These are phyloP conservation scores for Aphanomyces astaci DNA, from an alignment of 352 stramenopile genomes.

Conservation along the genomic window DNA sequence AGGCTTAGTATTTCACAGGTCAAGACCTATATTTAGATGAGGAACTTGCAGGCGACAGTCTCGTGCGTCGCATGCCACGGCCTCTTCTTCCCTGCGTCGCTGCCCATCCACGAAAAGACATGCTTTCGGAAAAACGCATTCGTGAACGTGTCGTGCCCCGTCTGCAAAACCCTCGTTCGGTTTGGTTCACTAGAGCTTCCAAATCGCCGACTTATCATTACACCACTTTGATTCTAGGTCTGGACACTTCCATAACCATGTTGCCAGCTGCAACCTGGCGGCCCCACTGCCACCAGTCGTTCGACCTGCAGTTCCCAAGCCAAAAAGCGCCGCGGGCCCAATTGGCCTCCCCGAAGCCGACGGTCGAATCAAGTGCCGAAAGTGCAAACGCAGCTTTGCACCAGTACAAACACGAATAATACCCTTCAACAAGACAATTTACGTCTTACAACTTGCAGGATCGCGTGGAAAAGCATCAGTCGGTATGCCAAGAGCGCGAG, in stretches of 20 bases:
- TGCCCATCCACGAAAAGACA: conserved; percentile 63
- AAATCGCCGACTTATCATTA: no score
- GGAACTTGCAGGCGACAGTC: not conserved
- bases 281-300: conserved; percentile 6
- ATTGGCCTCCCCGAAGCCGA: conserved; percentile 30
- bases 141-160: conserved; percentile 37
- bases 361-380: conserved; percentile 47
- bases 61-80: conserved; percentile 40
- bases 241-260: conserved; percentile 11
- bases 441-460: conserved; percentile 24
- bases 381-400: conserved; percentile 46
- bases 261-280: not conserved
- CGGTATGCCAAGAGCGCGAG: conserved; percentile 34
- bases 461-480: conserved; percentile 63
- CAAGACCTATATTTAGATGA: not conserved
- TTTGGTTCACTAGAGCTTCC: no score
- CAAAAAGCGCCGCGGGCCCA: not conserved
- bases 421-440: not conserved
- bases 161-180: conserved; percentile 33
- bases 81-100: conserved; percentile 50
- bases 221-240: no score
- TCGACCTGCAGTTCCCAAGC: conserved; percentile 29
- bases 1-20: no score
- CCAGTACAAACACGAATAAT: conserved; percentile 21
- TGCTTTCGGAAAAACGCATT: conserved; percentile 62